These are phyloP conservation scores for Sugiyamaella mastotermitis DNA, from an alignment of 805 yeast species.

Conservation along the genomic window DNA sequence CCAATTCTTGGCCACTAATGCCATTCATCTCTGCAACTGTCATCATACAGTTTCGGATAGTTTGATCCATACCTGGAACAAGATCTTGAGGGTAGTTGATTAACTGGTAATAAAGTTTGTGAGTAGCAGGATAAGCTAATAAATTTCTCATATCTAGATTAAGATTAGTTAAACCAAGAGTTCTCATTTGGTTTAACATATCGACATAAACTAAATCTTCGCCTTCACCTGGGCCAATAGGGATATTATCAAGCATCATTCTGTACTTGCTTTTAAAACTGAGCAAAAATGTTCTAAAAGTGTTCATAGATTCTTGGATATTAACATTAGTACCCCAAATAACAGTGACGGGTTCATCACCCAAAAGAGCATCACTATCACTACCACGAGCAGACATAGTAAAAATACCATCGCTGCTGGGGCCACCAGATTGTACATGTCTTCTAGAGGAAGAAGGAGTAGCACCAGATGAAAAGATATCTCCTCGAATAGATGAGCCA, in stretches of 20 bases:
- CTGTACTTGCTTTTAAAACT: slow-evolving; percentile 76
- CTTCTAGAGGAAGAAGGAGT: slow-evolving; percentile 46
- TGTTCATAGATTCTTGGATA: slow-evolving; percentile 76
- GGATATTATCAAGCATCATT: slow-evolving; percentile 24
- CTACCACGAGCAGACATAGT: slow-evolving; percentile 8
- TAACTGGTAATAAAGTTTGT: slow-evolving; percentile 76
- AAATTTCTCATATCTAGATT: slow-evolving; percentile 81
- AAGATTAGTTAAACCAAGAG: slow-evolving; percentile 71
- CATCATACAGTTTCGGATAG: slow-evolving; percentile 83
- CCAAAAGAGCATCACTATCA: slow-evolving; percentile 23
- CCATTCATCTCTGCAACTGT: slow-evolving; percentile 30
- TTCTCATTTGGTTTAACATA: slow-evolving; percentile 66
- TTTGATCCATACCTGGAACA: slow-evolving; percentile 95
- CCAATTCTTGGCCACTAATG: slow-evolving; percentile 33
- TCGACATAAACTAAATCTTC: slow-evolving; percentile 70
- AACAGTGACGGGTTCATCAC: slow-evolving; percentile 75
- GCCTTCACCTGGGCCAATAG: slow-evolving; percentile 47
- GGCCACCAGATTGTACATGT: slow-evolving; percentile 40
- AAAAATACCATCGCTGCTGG: slow-evolving; percentile 4
- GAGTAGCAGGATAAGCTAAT: slow-evolving; percentile 66
- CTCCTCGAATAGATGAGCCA: too few species aligned
- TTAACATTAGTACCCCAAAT: slow-evolving; percentile 99
- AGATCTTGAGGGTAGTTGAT: slow-evolving; percentile 95
- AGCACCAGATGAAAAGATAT: slow-evolving; percentile 62
- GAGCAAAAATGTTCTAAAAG: slow-evolving; percentile 77